Base-by-base conservation (phyloP, 2,329 filamentous ascomycete genomes). In the Hypoxylon sp. region DNA sequence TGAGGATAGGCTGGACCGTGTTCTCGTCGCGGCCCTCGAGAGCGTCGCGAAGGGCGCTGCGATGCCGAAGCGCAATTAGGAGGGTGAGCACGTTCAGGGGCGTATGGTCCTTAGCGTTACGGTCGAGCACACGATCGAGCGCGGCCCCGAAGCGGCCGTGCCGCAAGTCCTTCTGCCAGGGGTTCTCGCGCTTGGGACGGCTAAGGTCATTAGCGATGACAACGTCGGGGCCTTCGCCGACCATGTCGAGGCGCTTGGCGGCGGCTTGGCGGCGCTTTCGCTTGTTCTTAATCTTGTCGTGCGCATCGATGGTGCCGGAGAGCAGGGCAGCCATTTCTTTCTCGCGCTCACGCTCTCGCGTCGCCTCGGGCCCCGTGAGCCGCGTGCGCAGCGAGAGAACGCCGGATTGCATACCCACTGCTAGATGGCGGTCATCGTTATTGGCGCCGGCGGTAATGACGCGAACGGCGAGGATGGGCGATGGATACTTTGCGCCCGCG, bases 351-450 rank as follows among this genome's bases (percentile, higher is more conserved):
- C 87, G 85, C 72, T 93, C 91, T 68, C 88, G 89, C 22, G 88
- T 84, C 58, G 95, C 95, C 73, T 96, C 92, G 56, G 91, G 84
- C 4, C 93, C 93, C 0, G 91, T 93, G 11, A 97, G 85, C n/a
- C 93, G 89, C 0, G 95, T 98, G 75, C 92, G 91, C 73, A 98
- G 86, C 26, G 92, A 96, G 9, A 99, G 84, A n/a, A 97, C 87
- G 46, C 96, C 96, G 1, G 92, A 96, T 74, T 96, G 91, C 89
- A 98, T 95, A 77, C 95, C 96, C 1, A 99, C 96, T 3, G 92
- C 93, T 54, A 99, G 87, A 79, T 99, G 96, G 70, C 93, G 93
- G 80, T 99, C 96, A 73, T 94, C 91, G 52, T 87, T 85, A 56
- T 87, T 86, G 11, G 83, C 77, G n/a, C 89, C 89, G 7, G 88